Evolutionary conservation across 139 green algal genomes (phyloP).

Genomic region (Closterium sp.): DNA sequence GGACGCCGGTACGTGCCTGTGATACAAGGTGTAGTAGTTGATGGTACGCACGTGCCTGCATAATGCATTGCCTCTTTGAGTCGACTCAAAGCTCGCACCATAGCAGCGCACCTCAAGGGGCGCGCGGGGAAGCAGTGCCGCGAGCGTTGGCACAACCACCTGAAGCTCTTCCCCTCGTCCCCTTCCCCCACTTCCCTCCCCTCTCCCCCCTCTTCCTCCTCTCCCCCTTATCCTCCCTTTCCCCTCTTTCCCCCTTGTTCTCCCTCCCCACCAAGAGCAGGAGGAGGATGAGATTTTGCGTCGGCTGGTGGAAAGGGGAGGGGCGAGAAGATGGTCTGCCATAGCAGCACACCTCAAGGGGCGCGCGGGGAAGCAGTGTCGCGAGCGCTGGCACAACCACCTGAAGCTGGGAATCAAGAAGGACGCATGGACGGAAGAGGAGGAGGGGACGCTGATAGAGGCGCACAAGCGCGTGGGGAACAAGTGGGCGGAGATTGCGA

Average conservation of each 20-base stretch:
- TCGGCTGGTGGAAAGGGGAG: too few species aligned
- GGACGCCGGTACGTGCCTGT: background rate
- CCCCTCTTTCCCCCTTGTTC: too few species aligned
- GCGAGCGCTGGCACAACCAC: background rate
- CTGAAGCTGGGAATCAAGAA: constrained; percentile 61
- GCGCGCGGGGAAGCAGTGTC: constrained; percentile 70
- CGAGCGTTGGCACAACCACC: constrained; percentile 76
- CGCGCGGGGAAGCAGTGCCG: constrained; percentile 71
- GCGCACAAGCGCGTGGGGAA: constrained; percentile 73
- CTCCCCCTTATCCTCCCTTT: too few species aligned
- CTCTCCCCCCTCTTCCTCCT: too few species aligned
- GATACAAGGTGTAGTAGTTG: too few species aligned
- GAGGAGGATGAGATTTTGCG: background rate
- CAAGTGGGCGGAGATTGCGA: constrained; percentile 67
- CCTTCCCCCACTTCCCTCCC: too few species aligned
- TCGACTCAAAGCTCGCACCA: background rate
- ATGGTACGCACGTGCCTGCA: too few species aligned
- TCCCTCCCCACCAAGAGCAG: background rate
- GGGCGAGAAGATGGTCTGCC: too few species aligned
- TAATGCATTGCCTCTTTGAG: too few species aligned
- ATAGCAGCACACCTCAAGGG: constrained; percentile 8
- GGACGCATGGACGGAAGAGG: constrained; percentile 60
- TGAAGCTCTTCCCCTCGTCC: constrained; percentile 50
- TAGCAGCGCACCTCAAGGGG: constrained; percentile 53
- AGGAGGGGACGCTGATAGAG: constrained; percentile 54